These are phyloP conservation scores for Fusarium ramigenum DNA, from an alignment of 2,329 filamentous ascomycete species.

Conservation along the genomic window DNA sequence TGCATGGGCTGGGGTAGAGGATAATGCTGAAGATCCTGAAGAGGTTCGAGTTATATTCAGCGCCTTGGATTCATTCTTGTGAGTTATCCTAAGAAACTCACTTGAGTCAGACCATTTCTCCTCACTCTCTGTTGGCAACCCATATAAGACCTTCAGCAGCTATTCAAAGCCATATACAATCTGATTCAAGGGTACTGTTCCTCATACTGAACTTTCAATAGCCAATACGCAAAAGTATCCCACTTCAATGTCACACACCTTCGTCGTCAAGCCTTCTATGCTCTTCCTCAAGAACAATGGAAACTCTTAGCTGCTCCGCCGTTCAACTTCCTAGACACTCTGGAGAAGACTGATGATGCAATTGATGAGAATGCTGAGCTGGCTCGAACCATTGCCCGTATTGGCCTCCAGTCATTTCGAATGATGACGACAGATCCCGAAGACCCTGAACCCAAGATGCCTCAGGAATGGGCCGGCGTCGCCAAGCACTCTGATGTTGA, in stretches of 20 bases:
- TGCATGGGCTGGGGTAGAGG: conserved; percentile 70
- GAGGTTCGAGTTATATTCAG: conserved; percentile 83
- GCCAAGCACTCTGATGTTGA: conserved; percentile 82
- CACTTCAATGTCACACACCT: conserved; percentile 93
- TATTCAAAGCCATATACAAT: too few species aligned
- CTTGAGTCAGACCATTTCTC: background rate
- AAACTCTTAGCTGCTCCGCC: conserved; percentile 81
- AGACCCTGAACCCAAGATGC: conserved; percentile 57
- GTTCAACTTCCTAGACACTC: conserved; percentile 82
- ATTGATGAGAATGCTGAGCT: conserved; percentile 90
- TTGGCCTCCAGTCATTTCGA: conserved; percentile 74
- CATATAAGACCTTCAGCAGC: background rate
- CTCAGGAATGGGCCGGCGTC: conserved; percentile 72
- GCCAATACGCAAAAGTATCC: conserved; percentile 84
- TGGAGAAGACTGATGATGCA: conserved; percentile 83
- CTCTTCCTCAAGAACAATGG: conserved; percentile 85
- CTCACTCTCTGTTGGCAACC: background rate
- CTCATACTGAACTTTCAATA: conserved; percentile 49
- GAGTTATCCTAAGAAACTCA: conserved; percentile 25
- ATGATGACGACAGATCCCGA: conserved; percentile 52
- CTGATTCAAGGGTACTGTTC: too few species aligned
- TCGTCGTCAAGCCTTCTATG: conserved; percentile 91
- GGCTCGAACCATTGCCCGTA: conserved; percentile 78
- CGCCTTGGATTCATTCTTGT: conserved; percentile 83
- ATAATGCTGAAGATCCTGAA: conserved; percentile 77